These are phyloP conservation scores for Auricularia sp. DNA, from an alignment of 768 basidiomycete species.

Conservation along the genomic window DNA sequence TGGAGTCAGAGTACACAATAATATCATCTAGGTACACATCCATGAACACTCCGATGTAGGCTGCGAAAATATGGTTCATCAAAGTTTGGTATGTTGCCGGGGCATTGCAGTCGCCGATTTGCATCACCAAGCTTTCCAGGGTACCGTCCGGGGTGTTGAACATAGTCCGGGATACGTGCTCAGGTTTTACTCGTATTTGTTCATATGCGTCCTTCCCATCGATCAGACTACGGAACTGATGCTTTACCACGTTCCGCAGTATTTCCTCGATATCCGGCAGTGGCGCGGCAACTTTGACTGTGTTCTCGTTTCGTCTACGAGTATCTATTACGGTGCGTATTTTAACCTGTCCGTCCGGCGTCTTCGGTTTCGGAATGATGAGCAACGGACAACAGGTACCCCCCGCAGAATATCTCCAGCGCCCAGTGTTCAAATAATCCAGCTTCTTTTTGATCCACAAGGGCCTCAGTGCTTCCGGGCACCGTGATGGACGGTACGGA, in stretches of 20 bases:
- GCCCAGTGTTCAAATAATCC: too few species aligned
- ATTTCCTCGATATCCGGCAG: conserved; percentile 6
- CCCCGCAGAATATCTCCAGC: too few species aligned
- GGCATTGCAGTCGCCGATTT: conserved; percentile 16
- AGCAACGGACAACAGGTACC: conserved; percentile 1
- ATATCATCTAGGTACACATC: conserved; percentile 16
- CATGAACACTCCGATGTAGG: conserved; percentile 13
- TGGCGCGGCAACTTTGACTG: conserved; percentile 4
- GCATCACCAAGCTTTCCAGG: conserved; percentile 14
- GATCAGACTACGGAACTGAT: conserved; percentile 7
- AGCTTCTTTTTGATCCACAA: too few species aligned
- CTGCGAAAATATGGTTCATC: conserved; percentile 12
- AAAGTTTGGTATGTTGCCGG: conserved; percentile 13
- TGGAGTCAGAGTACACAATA: conserved; percentile 19
- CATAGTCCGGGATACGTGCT: conserved; percentile 12
- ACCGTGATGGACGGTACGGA: conserved; percentile 6
- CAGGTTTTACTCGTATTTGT: conserved; percentile 10
- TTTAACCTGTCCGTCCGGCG: background rate
- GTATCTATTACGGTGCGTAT: conserved; percentile 6
- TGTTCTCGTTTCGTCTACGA: conserved; percentile 6
- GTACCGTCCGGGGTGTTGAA: conserved; percentile 14
- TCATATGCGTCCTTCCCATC: conserved; percentile 13
- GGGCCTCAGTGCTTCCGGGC: conserved; percentile 5
- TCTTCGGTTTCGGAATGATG: conserved; percentile 1
- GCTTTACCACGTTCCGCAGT: conserved; percentile 1